Conservation (phyloP, 1,284 basidiomycete species). For the Leccinum laetum region DNA sequence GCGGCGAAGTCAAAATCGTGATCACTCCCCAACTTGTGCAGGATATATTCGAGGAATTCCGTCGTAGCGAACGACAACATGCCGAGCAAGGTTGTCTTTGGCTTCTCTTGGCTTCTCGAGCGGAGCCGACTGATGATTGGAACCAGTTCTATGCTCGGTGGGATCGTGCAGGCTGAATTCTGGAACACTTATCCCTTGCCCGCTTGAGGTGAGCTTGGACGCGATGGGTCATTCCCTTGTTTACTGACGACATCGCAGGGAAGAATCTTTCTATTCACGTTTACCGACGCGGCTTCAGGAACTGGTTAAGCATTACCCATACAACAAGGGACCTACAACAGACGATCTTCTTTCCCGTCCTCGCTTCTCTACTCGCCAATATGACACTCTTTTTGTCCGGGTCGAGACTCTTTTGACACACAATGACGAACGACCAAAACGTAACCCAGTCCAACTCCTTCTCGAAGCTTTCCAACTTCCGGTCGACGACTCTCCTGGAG, state of each 20-base stretch:
- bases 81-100: constrained; percentile 44
- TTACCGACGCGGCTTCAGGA: constrained; percentile 72
- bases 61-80: no score
- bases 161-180: constrained; percentile 65
- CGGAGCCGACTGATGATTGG: constrained; percentile 48
- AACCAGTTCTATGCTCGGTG: constrained; percentile 64
- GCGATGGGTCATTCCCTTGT: neutral
- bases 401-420: constrained; percentile 51
- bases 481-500: constrained; percentile 36
- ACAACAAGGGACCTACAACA: constrained; percentile 41
- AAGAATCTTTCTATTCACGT: constrained; percentile 52
- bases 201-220: constrained; percentile 54
- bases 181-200: constrained; percentile 74
- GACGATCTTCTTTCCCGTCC: constrained; percentile 52
- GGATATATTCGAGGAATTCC: no score
- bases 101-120: constrained; percentile 52
- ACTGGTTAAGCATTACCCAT: constrained; percentile 68
- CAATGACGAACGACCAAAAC: constrained; percentile 39
- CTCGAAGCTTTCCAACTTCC: constrained; percentile 54
- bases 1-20: no score
- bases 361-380: constrained; percentile 61
- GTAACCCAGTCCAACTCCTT: constrained; percentile 58
- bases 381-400: constrained; percentile 64
- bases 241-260: constrained; percentile 39
- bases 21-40: no score